phyloP scores from a whole-genome alignment of 1,139 yeast genomes.

The Diutina mesorugosa region DNA sequence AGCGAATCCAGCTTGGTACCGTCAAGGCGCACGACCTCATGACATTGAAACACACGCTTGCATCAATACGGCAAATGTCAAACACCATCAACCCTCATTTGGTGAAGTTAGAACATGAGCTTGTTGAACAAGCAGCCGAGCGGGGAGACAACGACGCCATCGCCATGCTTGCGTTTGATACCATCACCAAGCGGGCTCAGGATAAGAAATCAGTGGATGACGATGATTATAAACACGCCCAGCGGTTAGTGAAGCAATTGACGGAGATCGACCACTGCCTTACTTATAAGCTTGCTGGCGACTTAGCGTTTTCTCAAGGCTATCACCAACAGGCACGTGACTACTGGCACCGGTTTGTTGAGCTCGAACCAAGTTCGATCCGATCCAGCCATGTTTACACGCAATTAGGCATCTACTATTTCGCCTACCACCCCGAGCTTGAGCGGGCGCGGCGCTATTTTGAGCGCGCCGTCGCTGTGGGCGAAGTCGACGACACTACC shows the following conservation, averaged over 20 bases:
- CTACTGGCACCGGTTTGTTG: constrained; percentile 49
- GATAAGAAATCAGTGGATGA: constrained; percentile 7
- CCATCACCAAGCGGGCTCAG: constrained; percentile 23
- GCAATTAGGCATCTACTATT: constrained; percentile 53
- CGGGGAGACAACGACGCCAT: constrained; percentile 75
- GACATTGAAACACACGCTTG: constrained; percentile 54
- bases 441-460: constrained; percentile 42
- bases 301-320: constrained; percentile 40
- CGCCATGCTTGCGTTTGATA: constrained; percentile 54
- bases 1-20: constrained; percentile 17
- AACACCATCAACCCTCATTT: constrained; percentile 43
- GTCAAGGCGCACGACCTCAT: constrained; percentile 47
- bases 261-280: constrained; percentile 54
- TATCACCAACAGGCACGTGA: constrained; percentile 37
- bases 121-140: constrained; percentile 76
- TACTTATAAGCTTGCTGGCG: constrained; percentile 64
- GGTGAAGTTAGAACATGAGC: constrained; percentile 49
- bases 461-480: constrained; percentile 44
- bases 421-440: constrained; percentile 35
- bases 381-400: constrained; percentile 65
- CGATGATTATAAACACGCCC: constrained; percentile 55
- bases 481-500: constrained; percentile 41
- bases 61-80: constrained; percentile 47
- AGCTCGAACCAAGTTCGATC: constrained; percentile 39
- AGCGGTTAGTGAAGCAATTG: constrained; percentile 45